Evolutionary conservation across 495 filamentous ascomycete genomes (phyloP).

Genomic region (Clavariopsis aquatica): DNA sequence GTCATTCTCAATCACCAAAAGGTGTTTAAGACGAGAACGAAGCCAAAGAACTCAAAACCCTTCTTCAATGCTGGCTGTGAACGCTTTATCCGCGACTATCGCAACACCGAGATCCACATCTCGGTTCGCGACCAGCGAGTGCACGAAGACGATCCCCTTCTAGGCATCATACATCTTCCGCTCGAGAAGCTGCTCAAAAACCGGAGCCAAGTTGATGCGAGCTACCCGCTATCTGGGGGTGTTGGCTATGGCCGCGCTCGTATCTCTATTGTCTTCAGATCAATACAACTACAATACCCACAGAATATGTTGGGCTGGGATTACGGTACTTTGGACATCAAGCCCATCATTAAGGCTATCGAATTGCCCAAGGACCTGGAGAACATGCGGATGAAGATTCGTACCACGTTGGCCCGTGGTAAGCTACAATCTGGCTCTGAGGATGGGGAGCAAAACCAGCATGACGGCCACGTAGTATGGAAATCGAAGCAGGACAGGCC

Average conservation of each 20-base stretch:
- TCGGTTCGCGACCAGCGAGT: conserved; percentile 65
- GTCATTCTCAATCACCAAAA: conserved; percentile 71
- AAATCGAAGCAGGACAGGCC: conserved; percentile 45
- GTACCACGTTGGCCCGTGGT: conserved; percentile 53
- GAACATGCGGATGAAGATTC: conserved; percentile 56
- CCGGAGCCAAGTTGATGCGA: conserved; percentile 61
- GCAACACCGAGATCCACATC: conserved; percentile 62
- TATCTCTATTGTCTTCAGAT: conserved; percentile 69
- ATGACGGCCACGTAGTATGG: conserved; percentile 39
- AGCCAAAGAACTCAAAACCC: conserved; percentile 73
- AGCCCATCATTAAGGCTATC: conserved; percentile 40
- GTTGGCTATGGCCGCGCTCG: conserved; percentile 68
- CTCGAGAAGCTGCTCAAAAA: conserved; percentile 58
- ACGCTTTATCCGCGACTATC: conserved; percentile 68
- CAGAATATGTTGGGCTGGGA: conserved; percentile 62
- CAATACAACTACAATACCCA: conserved; percentile 60
- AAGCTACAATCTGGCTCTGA: conserved; percentile 54
- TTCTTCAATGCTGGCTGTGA: conserved; percentile 81
- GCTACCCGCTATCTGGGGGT: conserved; percentile 59
- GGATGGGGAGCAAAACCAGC: conserved; percentile 34
- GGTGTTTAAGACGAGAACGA: conserved; percentile 69
- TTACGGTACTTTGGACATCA: conserved; percentile 65
- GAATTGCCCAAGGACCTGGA: conserved; percentile 50
- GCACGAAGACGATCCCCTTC: conserved; percentile 64
- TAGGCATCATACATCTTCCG: conserved; percentile 68